These are phyloP conservation scores for Diophrys appendiculata DNA, from an alignment of 73 alveolate species.

Conservation along the genomic window DNA sequence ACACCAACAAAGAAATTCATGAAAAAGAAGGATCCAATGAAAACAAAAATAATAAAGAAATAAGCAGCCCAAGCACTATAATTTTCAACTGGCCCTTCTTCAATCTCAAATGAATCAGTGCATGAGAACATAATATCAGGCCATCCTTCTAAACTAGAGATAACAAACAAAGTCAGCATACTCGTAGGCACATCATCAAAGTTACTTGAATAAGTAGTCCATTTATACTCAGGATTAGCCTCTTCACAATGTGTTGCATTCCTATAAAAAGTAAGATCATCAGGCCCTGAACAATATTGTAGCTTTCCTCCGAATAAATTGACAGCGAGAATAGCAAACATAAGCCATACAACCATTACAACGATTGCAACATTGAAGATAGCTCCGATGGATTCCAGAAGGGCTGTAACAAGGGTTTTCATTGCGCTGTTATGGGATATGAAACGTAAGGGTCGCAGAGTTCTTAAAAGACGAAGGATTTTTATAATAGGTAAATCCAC, in stretches of 20 bases:
- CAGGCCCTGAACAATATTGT: conserved; percentile 67
- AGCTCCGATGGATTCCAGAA: conserved; percentile 84
- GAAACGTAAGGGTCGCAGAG: conserved; percentile 88
- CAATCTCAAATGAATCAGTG: conserved; percentile 68
- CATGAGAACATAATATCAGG: conserved; percentile 84
- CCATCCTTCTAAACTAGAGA: conserved; percentile 95
- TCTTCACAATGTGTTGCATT: conserved; percentile 57
- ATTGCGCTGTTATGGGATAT: conserved; percentile 80
- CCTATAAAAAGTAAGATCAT: neutral
- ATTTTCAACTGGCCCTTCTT: conserved; percentile 70
- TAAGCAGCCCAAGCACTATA: conserved; percentile 41
- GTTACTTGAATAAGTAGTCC: conserved; percentile 69
- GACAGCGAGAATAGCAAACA: conserved; percentile 93
- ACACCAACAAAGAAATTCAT: conserved; percentile 61
- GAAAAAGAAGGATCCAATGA: conserved; percentile 54
- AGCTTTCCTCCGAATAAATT: conserved; percentile 78
- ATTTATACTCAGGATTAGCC: conserved; percentile 53
- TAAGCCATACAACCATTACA: conserved; percentile 89
- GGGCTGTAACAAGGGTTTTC: conserved; percentile 76
- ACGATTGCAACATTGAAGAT: conserved; percentile 86
- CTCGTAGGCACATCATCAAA: conserved; percentile 90
- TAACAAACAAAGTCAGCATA: conserved; percentile 85
- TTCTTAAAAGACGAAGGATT: conserved; percentile 82
- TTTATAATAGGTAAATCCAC: conserved; percentile 51
- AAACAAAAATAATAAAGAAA: conserved; percentile 14